Evolutionary conservation across 2,329 filamentous ascomycete genomes (phyloP).

Genomic region (Scedosporium boydii): DNA sequence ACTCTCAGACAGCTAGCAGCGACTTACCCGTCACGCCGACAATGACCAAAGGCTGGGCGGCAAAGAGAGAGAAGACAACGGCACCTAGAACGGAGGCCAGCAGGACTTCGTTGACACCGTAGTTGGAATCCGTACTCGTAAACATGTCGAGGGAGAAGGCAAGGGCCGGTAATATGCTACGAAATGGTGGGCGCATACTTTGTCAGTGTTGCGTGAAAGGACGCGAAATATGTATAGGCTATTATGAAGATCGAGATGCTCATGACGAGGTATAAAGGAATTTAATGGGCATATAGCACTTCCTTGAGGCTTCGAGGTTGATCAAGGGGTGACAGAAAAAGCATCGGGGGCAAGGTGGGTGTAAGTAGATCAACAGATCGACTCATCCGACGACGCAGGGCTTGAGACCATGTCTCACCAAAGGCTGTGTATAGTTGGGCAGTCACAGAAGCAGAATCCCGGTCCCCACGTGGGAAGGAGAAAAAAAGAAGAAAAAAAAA

Average conservation of each 20-base stretch:
- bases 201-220: background rate
- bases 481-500: background rate
- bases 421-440: too few species aligned
- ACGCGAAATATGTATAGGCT: too few species aligned
- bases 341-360: too few species aligned
- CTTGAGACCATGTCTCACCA: too few species aligned
- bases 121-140: conserved; percentile 73
- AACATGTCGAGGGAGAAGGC: conserved; percentile 94
- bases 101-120: conserved; percentile 87
- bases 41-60: conserved; percentile 80
- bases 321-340: too few species aligned
- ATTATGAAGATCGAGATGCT: too few species aligned
- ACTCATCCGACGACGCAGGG: too few species aligned
- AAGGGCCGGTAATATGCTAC: conserved; percentile 72
- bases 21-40: conserved; percentile 69
- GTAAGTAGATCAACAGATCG: background rate
- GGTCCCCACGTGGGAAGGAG: background rate
- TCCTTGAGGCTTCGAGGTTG: too few species aligned
- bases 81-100: conserved; percentile 74
- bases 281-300: too few species aligned
- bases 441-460: background rate
- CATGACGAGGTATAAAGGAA: too few species aligned
- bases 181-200: background rate
- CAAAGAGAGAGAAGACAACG: conserved; percentile 69
- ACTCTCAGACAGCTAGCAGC: background rate